Evolutionary conservation across 257 asterid genomes (phyloP).

Genomic region (Solanum tarijense): DNA sequence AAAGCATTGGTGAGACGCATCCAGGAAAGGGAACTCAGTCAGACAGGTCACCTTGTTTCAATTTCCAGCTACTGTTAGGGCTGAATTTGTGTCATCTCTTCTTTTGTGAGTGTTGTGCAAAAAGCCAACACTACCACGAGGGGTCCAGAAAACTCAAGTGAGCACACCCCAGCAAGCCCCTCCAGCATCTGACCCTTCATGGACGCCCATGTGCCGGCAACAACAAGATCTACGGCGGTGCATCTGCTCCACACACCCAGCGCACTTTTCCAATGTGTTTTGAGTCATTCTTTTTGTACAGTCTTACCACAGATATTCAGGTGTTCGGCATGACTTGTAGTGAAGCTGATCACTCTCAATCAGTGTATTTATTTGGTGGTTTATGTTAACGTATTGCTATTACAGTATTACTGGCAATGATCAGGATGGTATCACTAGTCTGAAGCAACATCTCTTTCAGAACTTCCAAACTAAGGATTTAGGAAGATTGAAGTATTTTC

Average conservation of each 20-base stretch:
- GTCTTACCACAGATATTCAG: background rate
- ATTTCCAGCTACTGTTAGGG: background rate
- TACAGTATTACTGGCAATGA: background rate
- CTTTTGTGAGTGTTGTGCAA: background rate
- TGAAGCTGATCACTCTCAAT: background rate
- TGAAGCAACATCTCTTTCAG: background rate
- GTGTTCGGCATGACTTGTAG: background rate
- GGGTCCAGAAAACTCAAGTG: background rate
- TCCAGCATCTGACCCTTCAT: background rate
- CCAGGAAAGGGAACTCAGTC: background rate
- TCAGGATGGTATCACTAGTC: background rate
- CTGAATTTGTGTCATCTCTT: background rate
- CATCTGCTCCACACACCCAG: background rate
- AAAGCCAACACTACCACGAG: background rate
- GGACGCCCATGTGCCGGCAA: background rate
- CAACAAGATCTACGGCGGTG: background rate
- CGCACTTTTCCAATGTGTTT: background rate
- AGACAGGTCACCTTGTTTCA: background rate
- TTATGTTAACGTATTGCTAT: background rate
- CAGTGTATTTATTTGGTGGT: background rate
- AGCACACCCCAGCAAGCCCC: background rate
- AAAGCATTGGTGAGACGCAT: background rate
- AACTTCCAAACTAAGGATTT: background rate
- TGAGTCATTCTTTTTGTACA: background rate
- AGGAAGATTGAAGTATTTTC: background rate